Conservation (phyloP, 2,329 filamentous ascomycete genomes). For the Penicillium griseofulvum region DNA sequence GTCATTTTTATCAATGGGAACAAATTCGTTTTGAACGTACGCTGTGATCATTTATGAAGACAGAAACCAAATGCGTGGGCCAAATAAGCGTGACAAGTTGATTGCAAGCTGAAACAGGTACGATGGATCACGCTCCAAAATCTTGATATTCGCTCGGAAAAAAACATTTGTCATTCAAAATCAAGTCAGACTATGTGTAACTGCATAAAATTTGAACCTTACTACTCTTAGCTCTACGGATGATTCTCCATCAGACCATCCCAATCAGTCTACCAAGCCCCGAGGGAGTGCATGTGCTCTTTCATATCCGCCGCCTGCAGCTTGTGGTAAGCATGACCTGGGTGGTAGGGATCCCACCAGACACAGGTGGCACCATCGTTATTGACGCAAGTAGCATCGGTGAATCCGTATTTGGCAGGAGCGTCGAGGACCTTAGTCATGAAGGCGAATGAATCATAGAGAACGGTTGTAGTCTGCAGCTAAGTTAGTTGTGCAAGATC, state of each 20-base stretch:
- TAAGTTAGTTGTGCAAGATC: background rate
- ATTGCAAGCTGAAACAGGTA: slow-evolving; percentile 9
- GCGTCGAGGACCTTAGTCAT: slow-evolving; percentile 30
- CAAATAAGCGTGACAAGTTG: background rate
- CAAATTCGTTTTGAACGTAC: background rate
- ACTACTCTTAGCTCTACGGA: background rate
- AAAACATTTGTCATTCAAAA: background rate
- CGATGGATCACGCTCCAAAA: background rate
- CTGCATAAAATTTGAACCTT: background rate
- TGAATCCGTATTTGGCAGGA: slow-evolving; percentile 27
- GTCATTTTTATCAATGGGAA: no score
- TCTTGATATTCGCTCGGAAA: background rate
- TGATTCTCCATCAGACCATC: background rate
- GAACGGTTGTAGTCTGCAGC: slow-evolving; percentile 22
- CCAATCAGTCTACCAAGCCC: slow-evolving; percentile 23
- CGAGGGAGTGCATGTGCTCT: slow-evolving; percentile 16
- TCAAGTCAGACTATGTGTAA: background rate
- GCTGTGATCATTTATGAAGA: background rate
- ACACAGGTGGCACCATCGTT: slow-evolving; percentile 29
- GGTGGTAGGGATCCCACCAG: slow-evolving; percentile 37
- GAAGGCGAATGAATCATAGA: slow-evolving; percentile 32
- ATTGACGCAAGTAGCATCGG: slow-evolving; percentile 30
- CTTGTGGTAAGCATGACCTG: slow-evolving; percentile 29
- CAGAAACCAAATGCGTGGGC: background rate
- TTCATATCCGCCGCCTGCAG: slow-evolving; percentile 35